These are phyloP conservation scores for Acacia concinna DNA, from an alignment of 331 rosid genomes.

Conservation along the genomic window DNA sequence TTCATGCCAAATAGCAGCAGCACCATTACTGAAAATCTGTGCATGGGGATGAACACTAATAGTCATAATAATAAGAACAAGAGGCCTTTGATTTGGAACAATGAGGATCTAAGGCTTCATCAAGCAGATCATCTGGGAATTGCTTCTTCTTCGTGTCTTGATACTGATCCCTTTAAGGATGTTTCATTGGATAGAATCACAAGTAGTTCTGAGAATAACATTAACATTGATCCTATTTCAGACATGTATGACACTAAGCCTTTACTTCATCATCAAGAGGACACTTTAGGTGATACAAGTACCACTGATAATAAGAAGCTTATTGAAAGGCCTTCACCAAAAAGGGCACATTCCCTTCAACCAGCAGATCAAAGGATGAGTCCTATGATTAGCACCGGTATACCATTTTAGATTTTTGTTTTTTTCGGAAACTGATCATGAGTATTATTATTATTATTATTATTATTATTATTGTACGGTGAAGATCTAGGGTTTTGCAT, in stretches of 20 bases:
- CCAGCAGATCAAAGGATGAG: slow-evolving; percentile 58
- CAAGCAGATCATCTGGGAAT: slow-evolving; percentile 63
- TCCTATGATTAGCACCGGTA: slow-evolving; percentile 68
- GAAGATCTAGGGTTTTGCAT: slow-evolving; percentile 6
- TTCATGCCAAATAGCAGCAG: slow-evolving; percentile 32
- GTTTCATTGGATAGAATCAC: background rate
- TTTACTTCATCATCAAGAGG: slow-evolving; percentile 44
- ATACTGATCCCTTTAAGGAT: slow-evolving; percentile 64
- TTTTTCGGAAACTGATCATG: background rate
- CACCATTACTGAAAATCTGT: slow-evolving; percentile 30
- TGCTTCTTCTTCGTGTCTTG: slow-evolving; percentile 68
- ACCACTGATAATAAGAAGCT: slow-evolving; percentile 30
- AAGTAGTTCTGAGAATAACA: background rate
- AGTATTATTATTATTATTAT: background rate
- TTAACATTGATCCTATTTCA: slow-evolving; percentile 51
- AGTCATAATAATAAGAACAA: slow-evolving; percentile 37
- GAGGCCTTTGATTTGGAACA: slow-evolving; percentile 81
- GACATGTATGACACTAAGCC: slow-evolving; percentile 77
- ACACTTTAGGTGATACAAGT: background rate
- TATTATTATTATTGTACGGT: background rate
- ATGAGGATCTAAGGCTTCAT: slow-evolving; percentile 45
- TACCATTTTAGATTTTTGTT: slow-evolving; percentile 48
- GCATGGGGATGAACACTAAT: slow-evolving; percentile 53
- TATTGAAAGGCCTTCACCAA: slow-evolving; percentile 77
- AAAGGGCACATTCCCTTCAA: slow-evolving; percentile 46